These are phyloP conservation scores for Salix dunnii DNA, from an alignment of 345 rosid species.

Conservation along the genomic window DNA sequence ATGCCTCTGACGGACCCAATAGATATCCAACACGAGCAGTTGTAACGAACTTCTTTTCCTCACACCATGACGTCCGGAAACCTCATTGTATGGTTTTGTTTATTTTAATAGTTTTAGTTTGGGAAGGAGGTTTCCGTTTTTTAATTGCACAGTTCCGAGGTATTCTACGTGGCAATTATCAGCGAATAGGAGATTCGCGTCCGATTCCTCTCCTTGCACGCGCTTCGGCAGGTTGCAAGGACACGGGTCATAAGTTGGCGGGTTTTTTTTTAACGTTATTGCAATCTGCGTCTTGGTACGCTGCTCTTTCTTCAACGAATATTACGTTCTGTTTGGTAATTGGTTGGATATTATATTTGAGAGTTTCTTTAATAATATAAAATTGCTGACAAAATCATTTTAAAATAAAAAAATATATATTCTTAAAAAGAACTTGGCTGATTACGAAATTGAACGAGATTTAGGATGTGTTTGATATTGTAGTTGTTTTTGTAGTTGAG, in stretches of 20 bases:
- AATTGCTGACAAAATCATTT: no score
- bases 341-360: no score
- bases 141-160: not conserved
- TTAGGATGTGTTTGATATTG: no score
- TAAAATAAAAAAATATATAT: no score
- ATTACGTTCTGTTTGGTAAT: no score
- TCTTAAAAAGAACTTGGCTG: no score
- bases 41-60: conserved; percentile 35
- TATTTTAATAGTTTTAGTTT: not conserved
- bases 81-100: not conserved
- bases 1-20: conserved; percentile 60
- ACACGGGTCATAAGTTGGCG: not conserved
- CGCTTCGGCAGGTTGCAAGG: not conserved
- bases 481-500: no score
- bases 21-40: conserved; percentile 18
- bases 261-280: not conserved
- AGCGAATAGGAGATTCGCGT: conserved; percentile 34
- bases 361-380: no score
- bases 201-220: conserved; percentile 17
- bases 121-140: not conserved
- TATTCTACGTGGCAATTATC: conserved; percentile 46
- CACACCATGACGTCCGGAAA: conserved; percentile 75
- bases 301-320: not conserved
- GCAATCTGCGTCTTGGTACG: not conserved
- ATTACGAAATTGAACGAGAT: no score